Percentiles rank a stretch among this genome's conserved stretches.
These are phyloP conservation scores for Cryptosporidium baileyi DNA, from an alignment of 169 alveolate genomes.

Conservation along the genomic window DNA sequence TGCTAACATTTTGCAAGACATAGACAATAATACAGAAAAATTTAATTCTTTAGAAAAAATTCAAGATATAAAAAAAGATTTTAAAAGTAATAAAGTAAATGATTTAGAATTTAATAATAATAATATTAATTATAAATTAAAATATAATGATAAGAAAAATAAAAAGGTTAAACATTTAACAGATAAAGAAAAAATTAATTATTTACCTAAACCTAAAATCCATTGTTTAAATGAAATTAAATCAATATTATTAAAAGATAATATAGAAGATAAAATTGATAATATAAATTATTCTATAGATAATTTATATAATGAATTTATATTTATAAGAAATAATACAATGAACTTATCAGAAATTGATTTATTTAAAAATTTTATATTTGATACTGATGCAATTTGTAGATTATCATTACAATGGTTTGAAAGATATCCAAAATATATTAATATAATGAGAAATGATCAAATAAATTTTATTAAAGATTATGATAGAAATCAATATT, in stretches of 20 bases:
- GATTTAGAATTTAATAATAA: neutral
- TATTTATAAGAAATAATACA: neutral
- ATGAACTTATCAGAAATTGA: neutral
- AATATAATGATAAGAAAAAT: neutral
- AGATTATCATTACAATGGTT: conserved; percentile 48
- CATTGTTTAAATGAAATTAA: neutral
- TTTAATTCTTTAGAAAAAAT: neutral
- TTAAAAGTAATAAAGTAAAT: neutral
- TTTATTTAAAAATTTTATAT: neutral
- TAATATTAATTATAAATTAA: neutral
- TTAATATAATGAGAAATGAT: conserved; percentile 2
- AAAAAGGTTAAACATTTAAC: neutral
- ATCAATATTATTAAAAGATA: neutral
- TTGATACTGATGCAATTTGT: conserved; percentile 39
- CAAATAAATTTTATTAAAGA: neutral
- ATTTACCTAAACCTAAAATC: neutral
- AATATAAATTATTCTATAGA: neutral
- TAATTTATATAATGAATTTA: neutral
- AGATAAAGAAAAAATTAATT: neutral
- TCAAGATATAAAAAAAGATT: neutral
- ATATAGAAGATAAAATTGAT: neutral
- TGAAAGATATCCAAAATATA: conserved; percentile 46
- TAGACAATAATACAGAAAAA: neutral
- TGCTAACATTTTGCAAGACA: neutral
- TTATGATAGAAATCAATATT: neutral